phyloP scores from a whole-genome alignment of 2,329 filamentous ascomycete species.

The Aspergillus uvarum region DNA sequence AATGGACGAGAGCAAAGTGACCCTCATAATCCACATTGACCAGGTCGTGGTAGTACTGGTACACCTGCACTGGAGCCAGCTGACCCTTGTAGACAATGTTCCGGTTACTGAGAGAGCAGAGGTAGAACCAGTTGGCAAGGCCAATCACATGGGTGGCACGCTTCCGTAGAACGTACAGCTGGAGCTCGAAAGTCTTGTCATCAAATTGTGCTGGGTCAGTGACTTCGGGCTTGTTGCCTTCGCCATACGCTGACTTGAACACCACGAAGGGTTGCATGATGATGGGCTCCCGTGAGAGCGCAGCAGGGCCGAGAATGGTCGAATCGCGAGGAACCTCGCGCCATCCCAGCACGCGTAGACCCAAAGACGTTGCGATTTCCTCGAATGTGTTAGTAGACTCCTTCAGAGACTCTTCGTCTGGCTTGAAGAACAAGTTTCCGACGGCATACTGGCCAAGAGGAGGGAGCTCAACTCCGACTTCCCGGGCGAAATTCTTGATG shows the following conservation, averaged over 20 bases:
- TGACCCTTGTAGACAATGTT: slow-evolving; percentile 99
- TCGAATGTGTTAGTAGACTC: slow-evolving; percentile 92
- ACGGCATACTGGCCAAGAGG: slow-evolving; percentile 91
- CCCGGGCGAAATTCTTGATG: slow-evolving; percentile 93
- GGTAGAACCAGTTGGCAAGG: slow-evolving; percentile 97
- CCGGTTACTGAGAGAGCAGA: slow-evolving; percentile 94
- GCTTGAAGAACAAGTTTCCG: slow-evolving; percentile 98
- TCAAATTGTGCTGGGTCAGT: slow-evolving; percentile 80
- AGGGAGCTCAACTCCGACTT: slow-evolving; percentile 84
- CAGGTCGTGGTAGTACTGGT: slow-evolving; percentile 96
- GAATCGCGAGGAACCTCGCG: slow-evolving; percentile 93
- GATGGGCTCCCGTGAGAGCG: slow-evolving; percentile 88
- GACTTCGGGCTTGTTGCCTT: slow-evolving; percentile 72
- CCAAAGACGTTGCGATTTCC: slow-evolving; percentile 84
- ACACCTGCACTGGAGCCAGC: slow-evolving; percentile 89
- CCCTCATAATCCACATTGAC: slow-evolving; percentile 96
- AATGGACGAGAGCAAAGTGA: slow-evolving; percentile 95
- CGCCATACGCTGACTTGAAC: slow-evolving; percentile 77
- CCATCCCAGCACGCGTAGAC: slow-evolving; percentile 91
- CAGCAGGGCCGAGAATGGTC: slow-evolving; percentile 85
- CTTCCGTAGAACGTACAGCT: slow-evolving; percentile 93
- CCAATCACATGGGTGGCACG: slow-evolving; percentile 92
- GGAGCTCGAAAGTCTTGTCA: slow-evolving; percentile 81
- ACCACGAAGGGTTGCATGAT: slow-evolving; percentile 97
- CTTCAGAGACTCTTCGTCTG: slow-evolving; percentile 82